Conservation (phyloP, 2,329 filamentous ascomycete genomes). For the Kalmusia sp. region DNA sequence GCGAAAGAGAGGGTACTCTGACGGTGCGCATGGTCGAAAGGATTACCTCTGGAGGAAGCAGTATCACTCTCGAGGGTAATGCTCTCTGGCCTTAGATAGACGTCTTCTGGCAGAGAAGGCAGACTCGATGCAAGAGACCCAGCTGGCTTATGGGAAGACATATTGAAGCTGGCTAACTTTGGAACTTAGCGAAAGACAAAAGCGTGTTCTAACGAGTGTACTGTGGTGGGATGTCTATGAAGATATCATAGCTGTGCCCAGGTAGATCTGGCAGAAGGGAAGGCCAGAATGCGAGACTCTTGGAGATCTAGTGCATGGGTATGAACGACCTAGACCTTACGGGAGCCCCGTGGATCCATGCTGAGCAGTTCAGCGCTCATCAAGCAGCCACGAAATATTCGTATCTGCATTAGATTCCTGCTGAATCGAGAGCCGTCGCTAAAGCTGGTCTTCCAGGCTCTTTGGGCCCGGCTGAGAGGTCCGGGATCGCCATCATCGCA, state of each 20-base stretch:
- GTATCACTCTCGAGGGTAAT: not conserved
- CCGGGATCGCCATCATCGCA: not conserved
- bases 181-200: not conserved
- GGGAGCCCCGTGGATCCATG: not conserved
- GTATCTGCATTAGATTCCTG: not conserved
- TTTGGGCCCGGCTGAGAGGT: not conserved
- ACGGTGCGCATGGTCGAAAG: not conserved
- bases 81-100: constrained; percentile 4
- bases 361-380: not conserved
- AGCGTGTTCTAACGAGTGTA: not conserved
- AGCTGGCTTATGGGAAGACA: not conserved
- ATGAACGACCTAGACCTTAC: not conserved
- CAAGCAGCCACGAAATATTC: not conserved
- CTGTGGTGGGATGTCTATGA: not conserved
- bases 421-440: not conserved
- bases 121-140: not conserved
- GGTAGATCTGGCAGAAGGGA: not conserved
- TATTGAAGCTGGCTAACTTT: not conserved
- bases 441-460: constrained; percentile 7
- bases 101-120: constrained; percentile 3
- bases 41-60: not conserved
- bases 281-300: too few species aligned
- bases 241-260: not conserved
- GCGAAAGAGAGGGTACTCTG: constrained; percentile 4
- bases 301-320: not conserved